Percentiles rank a stretch among this genome's conserved stretches.
These are phyloP conservation scores for Cystobasidium ongulense DNA, from an alignment of 768 basidiomycete species.

Conservation along the genomic window DNA sequence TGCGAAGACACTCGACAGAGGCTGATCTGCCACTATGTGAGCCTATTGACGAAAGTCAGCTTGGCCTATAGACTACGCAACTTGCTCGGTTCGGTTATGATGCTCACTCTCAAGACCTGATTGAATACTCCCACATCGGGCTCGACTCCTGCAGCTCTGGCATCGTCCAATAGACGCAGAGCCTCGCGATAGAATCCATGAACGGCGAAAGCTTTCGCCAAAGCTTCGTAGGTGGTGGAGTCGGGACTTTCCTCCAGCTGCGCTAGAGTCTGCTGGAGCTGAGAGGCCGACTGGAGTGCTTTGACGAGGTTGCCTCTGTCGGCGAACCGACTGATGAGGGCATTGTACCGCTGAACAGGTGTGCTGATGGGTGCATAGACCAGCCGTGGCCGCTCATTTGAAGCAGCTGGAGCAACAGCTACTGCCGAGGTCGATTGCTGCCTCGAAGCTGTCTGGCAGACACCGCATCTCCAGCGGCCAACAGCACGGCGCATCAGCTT, in stretches of 20 bases:
- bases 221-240: not conserved
- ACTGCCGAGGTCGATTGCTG: conserved; percentile 2
- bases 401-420: not conserved
- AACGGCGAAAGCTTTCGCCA: conserved; percentile 22
- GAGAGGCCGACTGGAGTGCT: not conserved
- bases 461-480: not conserved
- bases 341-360: not conserved
- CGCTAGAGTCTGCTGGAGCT: conserved; percentile 3
- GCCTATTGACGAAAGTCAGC: not conserved
- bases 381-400: not conserved
- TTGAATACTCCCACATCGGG: conserved; percentile 18
- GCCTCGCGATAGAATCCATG: conserved; percentile 16
- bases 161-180: conserved; percentile 18
- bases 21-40: not conserved
- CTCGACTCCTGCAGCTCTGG: conserved; percentile 16
- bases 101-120: conserved; percentile 17
- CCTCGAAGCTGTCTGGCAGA: not conserved
- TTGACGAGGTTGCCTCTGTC: conserved; percentile 5
- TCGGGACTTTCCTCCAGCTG: not conserved
- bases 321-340: not conserved
- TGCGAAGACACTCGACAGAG: not conserved
- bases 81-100: not conserved
- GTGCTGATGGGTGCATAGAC: not conserved
- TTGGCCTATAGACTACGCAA: not conserved
- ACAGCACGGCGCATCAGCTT: not conserved